Base-by-base conservation (phyloP, 768 basidiomycete genomes). In the Gymnopilus junonius region DNA sequence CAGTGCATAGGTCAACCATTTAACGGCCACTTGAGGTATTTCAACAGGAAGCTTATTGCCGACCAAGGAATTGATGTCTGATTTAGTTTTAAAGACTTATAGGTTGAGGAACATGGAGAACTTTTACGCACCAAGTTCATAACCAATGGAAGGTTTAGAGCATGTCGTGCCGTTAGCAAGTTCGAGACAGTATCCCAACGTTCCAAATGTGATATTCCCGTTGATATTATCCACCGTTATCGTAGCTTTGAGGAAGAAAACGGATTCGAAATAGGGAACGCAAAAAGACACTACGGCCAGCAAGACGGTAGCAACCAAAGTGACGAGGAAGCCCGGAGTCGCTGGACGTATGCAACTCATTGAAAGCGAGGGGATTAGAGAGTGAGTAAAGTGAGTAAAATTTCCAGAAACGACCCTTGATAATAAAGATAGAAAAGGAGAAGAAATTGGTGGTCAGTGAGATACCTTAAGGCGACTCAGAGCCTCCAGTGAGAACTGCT, bases 1-100 rank as follows among this genome's bases (percentile, higher is more conserved):
- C 66, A 99, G 88, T 23, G 88, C 89, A 71, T 97, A 97, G 10
- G 97, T 99, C 72, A 98, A 80, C 94, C 96, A 98, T 80, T 97
- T 97, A 64, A 95, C 91, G 54, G 89, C 84, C 6, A 94, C 86
- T 59, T 87, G 80, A 1, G 95, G 94, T 55, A 98, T 93, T 67
- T 93, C 75, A 35, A 96, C 76, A 27, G 80, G 69, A 2, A 85
- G 78, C 3, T 82, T 76, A 73, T 93, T 83, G 6, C 90, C 93
- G 32, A 97, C 86, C 1, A 98, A 83, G 37, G 80, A 72, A 70
- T 95, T 94, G 67, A 96, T 86, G 69, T 98, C 95, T 96, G 65
- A 3, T 37, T 20, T 50, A 58, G 48, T 31, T 17, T 10, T 50
- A 42, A 59, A 40, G 27, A 55, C 17, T 39, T 48, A 31, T 29